Evolutionary conservation across 2,329 filamentous ascomycete genomes (phyloP), one percentile per base, ranked within the genome.

Genomic region (Stachybotrys elegans): DNA sequence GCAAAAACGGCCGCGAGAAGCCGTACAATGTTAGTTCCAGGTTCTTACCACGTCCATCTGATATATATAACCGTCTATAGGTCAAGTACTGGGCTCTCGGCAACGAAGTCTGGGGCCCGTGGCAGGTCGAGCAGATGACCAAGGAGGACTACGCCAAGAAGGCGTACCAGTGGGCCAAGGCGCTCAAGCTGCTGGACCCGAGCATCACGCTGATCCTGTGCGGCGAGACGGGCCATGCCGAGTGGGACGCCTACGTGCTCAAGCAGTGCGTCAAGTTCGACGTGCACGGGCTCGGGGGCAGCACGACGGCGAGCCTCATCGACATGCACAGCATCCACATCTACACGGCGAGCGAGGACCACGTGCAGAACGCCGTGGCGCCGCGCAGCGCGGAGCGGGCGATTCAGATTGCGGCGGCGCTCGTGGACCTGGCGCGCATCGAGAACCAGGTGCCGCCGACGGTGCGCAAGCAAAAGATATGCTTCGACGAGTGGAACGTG

Each of bases 41-140:
- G n/a, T n/a, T n/a, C n/a, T n/a, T n/a, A n/a, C n/a, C n/a, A n/a
- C n/a, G n/a, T n/a, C n/a, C n/a, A n/a, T n/a, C n/a, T n/a, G n/a
- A n/a, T n/a, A n/a, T n/a, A n/a, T n/a, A n/a, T n/a, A n/a, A n/a
- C n/a, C n/a, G 32, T 21, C 5, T 8, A 20, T 27, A 63, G 61
- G 72, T 91, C 56, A 89, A 88, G 66, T 92, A 91, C 72, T 93
- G 88, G 88, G 86, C 86, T 2, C 76, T 93, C 21, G 88, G 88
- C 9, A 93, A 93, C 64, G 82, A 86, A 60, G 71, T 75, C 61
- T 85, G 78, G 76, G 82, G 81, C 5, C 76, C 79, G 16, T 84
- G 73, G 74, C 81, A 86, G 62, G 77, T 86, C 46, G 80, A 73
- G 52, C 78, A 85, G 64, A 76, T 81, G 73, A 84, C 80, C 50